Evolutionary conservation across 768 basidiomycete species (phyloP), one percentile per base, ranked within the genome.

Genomic region (Russula griseocarnosa): DNA sequence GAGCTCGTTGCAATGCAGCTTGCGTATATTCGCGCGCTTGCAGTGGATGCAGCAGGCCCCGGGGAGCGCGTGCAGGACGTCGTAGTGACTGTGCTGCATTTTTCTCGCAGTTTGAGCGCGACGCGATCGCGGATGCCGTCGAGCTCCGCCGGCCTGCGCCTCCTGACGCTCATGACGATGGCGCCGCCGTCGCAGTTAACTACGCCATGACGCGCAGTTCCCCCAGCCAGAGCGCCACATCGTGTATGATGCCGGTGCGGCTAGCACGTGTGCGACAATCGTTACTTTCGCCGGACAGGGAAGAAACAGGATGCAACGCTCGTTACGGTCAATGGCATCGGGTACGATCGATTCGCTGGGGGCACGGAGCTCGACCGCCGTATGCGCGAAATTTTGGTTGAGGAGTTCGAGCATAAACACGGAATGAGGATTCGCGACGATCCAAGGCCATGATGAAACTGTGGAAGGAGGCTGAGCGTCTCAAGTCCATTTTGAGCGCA

Each of bases 161-260:
- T 89, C 1, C 78, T 98, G 36, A 87, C 91, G 0, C 79, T 98
- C 63, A 83, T 99, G 58, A 94, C 69, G 97, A 99, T 69, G 96
- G 96, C 30, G 86, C 92, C 0, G 92, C 94, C 2, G 88, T 95
- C n/a, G 97, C 94, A 16, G 82, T 98, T 69, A 99, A 99, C 78
- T 99, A 92, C 71, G 97, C 97, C 49, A 97, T 98, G 94, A 94
- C 94, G 2, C 85, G 96, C 81, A 85, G 2, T 98, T 98, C 79
- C 77, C 88, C 0, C 77, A 76, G 2, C 85, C 86, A 0, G 89
- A 95, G 71, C 84, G 88, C 73, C 95, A 98, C 72, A 75, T 99
- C 69, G 86, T 99, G 63, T 99, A 90, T 75, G 97, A 98, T 70
- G 92, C 94, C 0, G 97, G 97, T 49, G 92, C 96, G 6, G 87